Evolutionary conservation across 768 basidiomycete genomes (phyloP).

Genomic region (Megacollybia marginata): DNA sequence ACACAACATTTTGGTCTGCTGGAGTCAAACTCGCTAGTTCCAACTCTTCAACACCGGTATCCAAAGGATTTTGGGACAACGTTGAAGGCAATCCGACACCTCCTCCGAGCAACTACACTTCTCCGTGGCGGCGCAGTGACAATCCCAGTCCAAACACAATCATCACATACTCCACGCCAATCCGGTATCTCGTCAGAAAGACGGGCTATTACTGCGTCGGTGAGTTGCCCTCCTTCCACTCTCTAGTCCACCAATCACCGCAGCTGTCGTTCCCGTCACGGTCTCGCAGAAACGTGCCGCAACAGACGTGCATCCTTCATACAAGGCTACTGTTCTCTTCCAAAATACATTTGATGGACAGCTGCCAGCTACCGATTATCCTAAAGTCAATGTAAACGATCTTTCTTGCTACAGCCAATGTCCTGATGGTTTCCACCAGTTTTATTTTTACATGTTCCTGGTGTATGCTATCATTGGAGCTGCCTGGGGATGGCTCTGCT

Average conservation of each 20-base stretch:
- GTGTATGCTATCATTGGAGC: conserved; percentile 64
- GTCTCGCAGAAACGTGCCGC: conserved; percentile 41
- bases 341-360: conserved; percentile 83
- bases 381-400: conserved; percentile 82
- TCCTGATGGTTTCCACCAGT: conserved; percentile 35
- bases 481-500: conserved; percentile 82
- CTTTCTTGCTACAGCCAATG: background rate
- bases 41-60: conserved; percentile 10
- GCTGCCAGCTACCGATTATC: conserved; percentile 90
- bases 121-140: conserved; percentile 37
- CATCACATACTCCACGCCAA: conserved; percentile 57
- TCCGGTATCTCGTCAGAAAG: conserved; percentile 75
- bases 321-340: conserved; percentile 77
- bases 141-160: conserved; percentile 46
- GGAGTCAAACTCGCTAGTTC: conserved; percentile 55
- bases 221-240: conserved; percentile 29
- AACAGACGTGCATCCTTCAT: conserved; percentile 67
- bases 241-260: background rate
- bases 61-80: conserved; percentile 38
- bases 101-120: conserved; percentile 36
- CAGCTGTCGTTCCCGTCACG: conserved; percentile 86
- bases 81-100: conserved; percentile 53
- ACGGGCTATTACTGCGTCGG: conserved; percentile 97
- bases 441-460: conserved; percentile 80
- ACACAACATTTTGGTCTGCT: conserved; percentile 86